Conservation (phyloP, 495 filamentous ascomycete genomes). For the Talaromyces stipitatus region DNA sequence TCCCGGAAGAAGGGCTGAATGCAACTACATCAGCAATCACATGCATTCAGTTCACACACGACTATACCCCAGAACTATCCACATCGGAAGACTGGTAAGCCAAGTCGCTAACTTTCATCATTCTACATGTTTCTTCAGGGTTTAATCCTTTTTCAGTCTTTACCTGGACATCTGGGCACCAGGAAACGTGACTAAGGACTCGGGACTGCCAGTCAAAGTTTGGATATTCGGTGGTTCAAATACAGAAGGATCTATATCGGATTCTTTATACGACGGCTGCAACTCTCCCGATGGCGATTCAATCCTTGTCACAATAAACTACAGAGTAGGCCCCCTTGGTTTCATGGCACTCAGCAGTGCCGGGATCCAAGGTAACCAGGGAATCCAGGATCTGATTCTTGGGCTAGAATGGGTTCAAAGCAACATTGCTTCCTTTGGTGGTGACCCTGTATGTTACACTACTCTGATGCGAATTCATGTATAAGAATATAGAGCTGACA, state of each 20-base stretch:
- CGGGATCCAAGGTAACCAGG: slow-evolving; percentile 20
- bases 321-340: slow-evolving; percentile 25
- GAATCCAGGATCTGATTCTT: slow-evolving; percentile 19
- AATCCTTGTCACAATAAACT: slow-evolving; percentile 36
- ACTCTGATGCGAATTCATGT: neutral
- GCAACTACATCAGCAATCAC: slow-evolving; percentile 12
- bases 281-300: slow-evolving; percentile 22
- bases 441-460: slow-evolving; percentile 17
- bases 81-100: slow-evolving; percentile 25
- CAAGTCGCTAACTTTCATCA: neutral
- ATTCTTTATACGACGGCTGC: slow-evolving; percentile 33
- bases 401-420: slow-evolving; percentile 23
- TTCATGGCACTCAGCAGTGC: slow-evolving; percentile 19
- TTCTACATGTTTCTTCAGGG: neutral
- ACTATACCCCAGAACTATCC: slow-evolving; percentile 13
- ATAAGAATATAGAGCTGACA: neutral
- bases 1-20: slow-evolving; percentile 9
- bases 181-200: slow-evolving; percentile 22
- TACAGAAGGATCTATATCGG: slow-evolving; percentile 14
- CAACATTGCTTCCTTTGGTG: slow-evolving; percentile 25
- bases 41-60: slow-evolving; percentile 24
- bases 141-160: slow-evolving; percentile 7
- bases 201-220: slow-evolving; percentile 32
- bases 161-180: slow-evolving; percentile 50
- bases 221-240: slow-evolving; percentile 33